phyloP scores from a whole-genome alignment of 2,329 filamentous ascomycete genomes.

The Penicillium decumbens region DNA sequence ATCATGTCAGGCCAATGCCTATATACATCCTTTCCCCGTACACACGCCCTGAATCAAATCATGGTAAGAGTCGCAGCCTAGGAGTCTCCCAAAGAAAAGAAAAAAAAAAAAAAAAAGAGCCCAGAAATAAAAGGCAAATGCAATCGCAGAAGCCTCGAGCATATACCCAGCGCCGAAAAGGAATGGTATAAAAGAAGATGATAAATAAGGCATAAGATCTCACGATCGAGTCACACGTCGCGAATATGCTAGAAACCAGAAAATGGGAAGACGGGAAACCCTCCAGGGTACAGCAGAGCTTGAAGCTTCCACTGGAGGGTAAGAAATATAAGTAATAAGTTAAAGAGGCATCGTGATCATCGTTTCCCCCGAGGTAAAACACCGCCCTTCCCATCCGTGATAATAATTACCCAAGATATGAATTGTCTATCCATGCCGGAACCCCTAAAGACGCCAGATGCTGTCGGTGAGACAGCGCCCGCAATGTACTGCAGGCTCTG shows the following conservation, averaged over 20 bases:
- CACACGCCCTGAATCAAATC: constrained; percentile 7
- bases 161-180: constrained; percentile 25
- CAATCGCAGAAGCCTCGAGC: constrained; percentile 20
- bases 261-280: neutral
- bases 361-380: constrained; percentile 20
- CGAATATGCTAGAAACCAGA: constrained; percentile 6
- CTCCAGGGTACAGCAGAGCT: neutral
- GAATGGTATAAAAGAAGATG: constrained; percentile 17
- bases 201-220: constrained; percentile 22
- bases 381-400: constrained; percentile 19
- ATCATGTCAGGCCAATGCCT: constrained; percentile 15
- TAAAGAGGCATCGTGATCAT: constrained; percentile 23
- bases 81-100: constrained; percentile 9
- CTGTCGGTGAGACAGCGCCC: constrained; percentile 2
- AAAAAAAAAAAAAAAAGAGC: no score
- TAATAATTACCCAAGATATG: constrained; percentile 20
- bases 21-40: constrained; percentile 12
- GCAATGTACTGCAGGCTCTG: neutral
- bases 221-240: constrained; percentile 3
- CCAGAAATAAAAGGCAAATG: constrained; percentile 13
- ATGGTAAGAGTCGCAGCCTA: constrained; percentile 16
- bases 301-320: neutral
- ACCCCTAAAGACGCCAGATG: constrained; percentile 19
- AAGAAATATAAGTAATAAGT: constrained; percentile 13
- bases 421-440: constrained; percentile 23